Evolutionary conservation across 345 rosid genomes (phyloP).

Genomic region (Luvunga scandens): DNA sequence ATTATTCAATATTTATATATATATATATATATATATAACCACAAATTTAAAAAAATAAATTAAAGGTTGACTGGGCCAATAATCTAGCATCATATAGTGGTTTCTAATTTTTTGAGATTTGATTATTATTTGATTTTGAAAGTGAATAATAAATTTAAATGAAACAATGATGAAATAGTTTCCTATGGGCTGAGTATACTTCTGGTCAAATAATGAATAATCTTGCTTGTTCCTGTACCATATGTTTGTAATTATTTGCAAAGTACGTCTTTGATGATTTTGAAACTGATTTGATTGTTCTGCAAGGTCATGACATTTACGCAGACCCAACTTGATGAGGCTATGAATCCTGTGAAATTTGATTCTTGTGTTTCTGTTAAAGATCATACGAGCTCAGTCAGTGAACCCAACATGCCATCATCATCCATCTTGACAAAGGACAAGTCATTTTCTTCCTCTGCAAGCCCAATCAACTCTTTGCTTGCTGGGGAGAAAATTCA

Average conservation of each 20-base stretch:
- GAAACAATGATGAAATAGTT: neutral
- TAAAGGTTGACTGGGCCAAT: neutral
- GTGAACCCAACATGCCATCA: slow-evolving; percentile 49
- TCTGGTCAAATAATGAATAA: neutral
- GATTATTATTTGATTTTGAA: neutral
- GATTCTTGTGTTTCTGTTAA: slow-evolving; percentile 63
- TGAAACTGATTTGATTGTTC: slow-evolving; percentile 20
- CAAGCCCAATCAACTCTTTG: slow-evolving; percentile 74
- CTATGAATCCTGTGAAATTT: slow-evolving; percentile 78
- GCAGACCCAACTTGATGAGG: slow-evolving; percentile 87
- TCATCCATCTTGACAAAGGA: slow-evolving; percentile 57
- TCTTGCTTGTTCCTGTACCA: neutral
- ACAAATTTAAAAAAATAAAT: too few species aligned
- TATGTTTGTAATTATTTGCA: neutral
- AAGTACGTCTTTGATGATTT: neutral
- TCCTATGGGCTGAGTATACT: neutral
- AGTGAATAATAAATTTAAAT: neutral
- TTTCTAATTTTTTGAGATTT: neutral
- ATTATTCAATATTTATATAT: too few species aligned
- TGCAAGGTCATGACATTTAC: slow-evolving; percentile 76
- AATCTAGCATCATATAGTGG: neutral
- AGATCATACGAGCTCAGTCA: slow-evolving; percentile 49
- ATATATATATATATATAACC: neutral
- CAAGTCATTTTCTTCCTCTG: slow-evolving; percentile 57
- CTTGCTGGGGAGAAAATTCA: slow-evolving; percentile 97